Percentiles rank a stretch among this genome's conserved stretches.
These are phyloP conservation scores for Rosellinia necatrix DNA, from an alignment of 2,329 filamentous ascomycete genomes.

Conservation along the genomic window DNA sequence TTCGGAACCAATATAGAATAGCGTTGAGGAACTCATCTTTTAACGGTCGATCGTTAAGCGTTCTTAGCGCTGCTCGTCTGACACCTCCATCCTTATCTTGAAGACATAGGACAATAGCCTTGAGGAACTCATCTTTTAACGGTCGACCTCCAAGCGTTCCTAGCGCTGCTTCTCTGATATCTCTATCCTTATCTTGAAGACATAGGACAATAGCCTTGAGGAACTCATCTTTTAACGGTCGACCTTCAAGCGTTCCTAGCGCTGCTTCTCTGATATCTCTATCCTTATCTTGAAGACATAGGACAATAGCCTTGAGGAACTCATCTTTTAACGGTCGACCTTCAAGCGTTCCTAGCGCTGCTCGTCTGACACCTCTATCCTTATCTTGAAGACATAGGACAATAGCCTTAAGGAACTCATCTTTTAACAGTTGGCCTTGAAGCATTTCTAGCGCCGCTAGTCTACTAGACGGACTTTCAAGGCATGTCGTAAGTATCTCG, in stretches of 20 bases:
- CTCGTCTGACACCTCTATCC: background rate
- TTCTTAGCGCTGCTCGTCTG: too few relatives aligned
- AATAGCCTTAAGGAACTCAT: background rate
- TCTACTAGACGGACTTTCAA: background rate
- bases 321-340: background rate
- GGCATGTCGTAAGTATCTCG: background rate
- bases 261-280: background rate
- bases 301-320: background rate
- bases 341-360: background rate
- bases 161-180: background rate
- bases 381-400: background rate
- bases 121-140: background rate
- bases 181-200: background rate
- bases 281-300: background rate
- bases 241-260: background rate
- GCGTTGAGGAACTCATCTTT: too few relatives aligned
- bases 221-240: background rate
- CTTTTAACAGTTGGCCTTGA: background rate
- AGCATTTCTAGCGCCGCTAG: background rate
- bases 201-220: background rate
- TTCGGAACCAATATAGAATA: too few relatives aligned
- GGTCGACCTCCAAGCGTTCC: background rate
- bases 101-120: too few relatives aligned
- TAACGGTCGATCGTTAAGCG: too few relatives aligned
- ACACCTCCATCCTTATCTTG: too few relatives aligned